Conservation (phyloP, 345 rosid species). For the Theobroma cacao region DNA sequence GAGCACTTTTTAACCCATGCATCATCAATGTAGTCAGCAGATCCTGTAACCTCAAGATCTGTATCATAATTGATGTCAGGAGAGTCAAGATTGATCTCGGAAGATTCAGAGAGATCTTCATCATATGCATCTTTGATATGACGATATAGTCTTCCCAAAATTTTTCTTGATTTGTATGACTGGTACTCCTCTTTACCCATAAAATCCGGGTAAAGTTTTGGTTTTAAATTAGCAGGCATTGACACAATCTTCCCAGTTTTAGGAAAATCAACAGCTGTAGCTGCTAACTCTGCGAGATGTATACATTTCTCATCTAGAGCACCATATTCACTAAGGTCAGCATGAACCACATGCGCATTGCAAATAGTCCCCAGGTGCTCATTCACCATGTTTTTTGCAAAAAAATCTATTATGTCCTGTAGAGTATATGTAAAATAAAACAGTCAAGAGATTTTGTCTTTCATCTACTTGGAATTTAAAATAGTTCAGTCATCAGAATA, state of each 20-base stretch:
- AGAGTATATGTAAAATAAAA: slow-evolving; percentile 14
- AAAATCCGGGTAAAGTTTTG: slow-evolving; percentile 81
- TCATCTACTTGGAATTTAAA: background rate
- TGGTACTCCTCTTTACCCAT: slow-evolving; percentile 79
- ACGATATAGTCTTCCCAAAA: slow-evolving; percentile 77
- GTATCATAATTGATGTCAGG: slow-evolving; percentile 57
- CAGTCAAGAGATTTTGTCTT: background rate
- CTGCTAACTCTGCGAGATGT: slow-evolving; percentile 74
- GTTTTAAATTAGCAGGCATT: slow-evolving; percentile 66
- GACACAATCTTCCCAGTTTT: slow-evolving; percentile 77
- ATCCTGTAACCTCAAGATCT: slow-evolving; percentile 59
- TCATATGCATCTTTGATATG: slow-evolving; percentile 54
- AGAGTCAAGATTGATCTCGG: slow-evolving; percentile 32
- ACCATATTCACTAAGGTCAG: slow-evolving; percentile 67
- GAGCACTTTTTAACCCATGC: slow-evolving; percentile 83
- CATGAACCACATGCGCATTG: slow-evolving; percentile 86
- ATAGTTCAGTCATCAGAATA: background rate
- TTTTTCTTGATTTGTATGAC: slow-evolving; percentile 68
- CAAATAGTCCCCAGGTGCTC: slow-evolving; percentile 77
- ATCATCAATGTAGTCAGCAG: slow-evolving; percentile 50
- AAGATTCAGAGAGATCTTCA: slow-evolving; percentile 40
- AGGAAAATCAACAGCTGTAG: slow-evolving; percentile 90
- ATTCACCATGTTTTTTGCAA: slow-evolving; percentile 60
- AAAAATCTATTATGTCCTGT: slow-evolving; percentile 81
- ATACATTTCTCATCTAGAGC: slow-evolving; percentile 72